phyloP scores from a whole-genome alignment of 352 stramenopile genomes.

The Phytophthora tentaculata region DNA sequence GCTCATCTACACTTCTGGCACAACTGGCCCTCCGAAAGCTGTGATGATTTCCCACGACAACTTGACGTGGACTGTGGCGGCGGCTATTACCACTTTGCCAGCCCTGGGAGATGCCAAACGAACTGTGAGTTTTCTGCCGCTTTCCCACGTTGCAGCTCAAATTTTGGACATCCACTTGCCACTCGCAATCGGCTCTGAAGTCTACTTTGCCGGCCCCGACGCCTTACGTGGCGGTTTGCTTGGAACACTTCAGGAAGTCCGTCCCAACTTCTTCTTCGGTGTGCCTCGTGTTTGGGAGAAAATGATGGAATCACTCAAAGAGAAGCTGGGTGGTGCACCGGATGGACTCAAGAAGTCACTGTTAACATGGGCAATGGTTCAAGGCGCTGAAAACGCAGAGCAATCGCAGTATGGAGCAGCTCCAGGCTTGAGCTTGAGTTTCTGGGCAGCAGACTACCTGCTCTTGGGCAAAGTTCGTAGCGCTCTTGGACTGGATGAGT shows the following conservation, averaged over 20 bases:
- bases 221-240: constrained; percentile 72
- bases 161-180: constrained; percentile 83
- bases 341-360: constrained; percentile 86
- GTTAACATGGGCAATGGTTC: constrained; percentile 50
- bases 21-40: constrained; percentile 67
- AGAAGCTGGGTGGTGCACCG: constrained; percentile 36
- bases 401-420: constrained; percentile 71
- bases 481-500: constrained; percentile 83
- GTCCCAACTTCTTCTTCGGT: constrained; percentile 82
- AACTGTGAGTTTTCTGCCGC: constrained; percentile 81
- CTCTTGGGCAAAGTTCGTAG: constrained; percentile 82
- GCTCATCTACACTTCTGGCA: constrained; percentile 93
- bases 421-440: constrained; percentile 63
- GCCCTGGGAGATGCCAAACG: constrained; percentile 60
- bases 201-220: constrained; percentile 82
- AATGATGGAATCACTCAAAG: constrained; percentile 82
- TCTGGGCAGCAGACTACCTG: constrained; percentile 85
- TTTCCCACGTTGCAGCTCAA: constrained; percentile 83
- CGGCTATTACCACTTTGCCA: constrained; percentile 56
- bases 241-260: constrained; percentile 67
- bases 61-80: constrained; percentile 72
- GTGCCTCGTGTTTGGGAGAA: constrained; percentile 91
- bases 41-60: constrained; percentile 85
- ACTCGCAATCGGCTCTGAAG: constrained; percentile 62
- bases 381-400: constrained; percentile 61